phyloP scores from a whole-genome alignment of 805 yeast genomes.

The Sugiyamaella boreocaroliniensis region DNA sequence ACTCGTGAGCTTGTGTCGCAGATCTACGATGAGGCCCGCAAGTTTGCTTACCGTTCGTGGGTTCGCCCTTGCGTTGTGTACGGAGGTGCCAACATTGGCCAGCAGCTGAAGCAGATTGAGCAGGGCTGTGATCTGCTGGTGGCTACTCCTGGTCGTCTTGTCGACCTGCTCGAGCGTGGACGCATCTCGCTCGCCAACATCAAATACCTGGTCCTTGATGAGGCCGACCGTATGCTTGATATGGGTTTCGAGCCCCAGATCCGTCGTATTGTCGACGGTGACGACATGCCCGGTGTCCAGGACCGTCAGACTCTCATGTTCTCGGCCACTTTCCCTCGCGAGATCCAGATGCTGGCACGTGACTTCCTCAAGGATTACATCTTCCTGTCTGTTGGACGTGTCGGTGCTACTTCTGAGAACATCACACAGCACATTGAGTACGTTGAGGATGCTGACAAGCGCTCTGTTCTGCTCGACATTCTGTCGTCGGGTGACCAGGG shows the following conservation, averaged over 20 bases:
- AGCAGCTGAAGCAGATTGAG: constrained; percentile 80
- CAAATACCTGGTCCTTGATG: constrained; percentile 91
- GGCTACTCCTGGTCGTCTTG: constrained; percentile 99
- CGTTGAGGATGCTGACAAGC: constrained; percentile 92
- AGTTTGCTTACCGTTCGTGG: constrained; percentile 97
- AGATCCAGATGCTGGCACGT: constrained; percentile 93
- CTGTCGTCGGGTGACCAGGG: constrained; percentile 73
- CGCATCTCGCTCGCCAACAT: constrained; percentile 81
- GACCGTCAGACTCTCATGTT: constrained; percentile 97
- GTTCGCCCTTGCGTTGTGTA: constrained; percentile 92
- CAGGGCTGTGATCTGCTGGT: constrained; percentile 94
- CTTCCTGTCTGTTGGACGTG: constrained; percentile 96
- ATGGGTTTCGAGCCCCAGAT: constrained; percentile 99
- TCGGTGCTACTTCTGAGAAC: constrained; percentile 98
- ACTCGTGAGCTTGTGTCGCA: constrained; percentile 98
- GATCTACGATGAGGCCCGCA: constrained; percentile 91
- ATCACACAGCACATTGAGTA: constrained; percentile 88
- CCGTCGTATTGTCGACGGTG: constrained; percentile 94
- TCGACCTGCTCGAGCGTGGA: constrained; percentile 93
- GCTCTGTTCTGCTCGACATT: constrained; percentile 81
- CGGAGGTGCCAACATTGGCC: constrained; percentile 95
- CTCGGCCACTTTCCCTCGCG: constrained; percentile 98
- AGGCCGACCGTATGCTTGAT: constrained; percentile 99
- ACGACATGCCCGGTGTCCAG: constrained; percentile 91
- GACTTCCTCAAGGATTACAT: constrained; percentile 95